Percentiles rank a stretch among this genome's conserved stretches.
phyloP scores from a whole-genome alignment of 306 rosid species.

The Sesbania bispinosa region DNA sequence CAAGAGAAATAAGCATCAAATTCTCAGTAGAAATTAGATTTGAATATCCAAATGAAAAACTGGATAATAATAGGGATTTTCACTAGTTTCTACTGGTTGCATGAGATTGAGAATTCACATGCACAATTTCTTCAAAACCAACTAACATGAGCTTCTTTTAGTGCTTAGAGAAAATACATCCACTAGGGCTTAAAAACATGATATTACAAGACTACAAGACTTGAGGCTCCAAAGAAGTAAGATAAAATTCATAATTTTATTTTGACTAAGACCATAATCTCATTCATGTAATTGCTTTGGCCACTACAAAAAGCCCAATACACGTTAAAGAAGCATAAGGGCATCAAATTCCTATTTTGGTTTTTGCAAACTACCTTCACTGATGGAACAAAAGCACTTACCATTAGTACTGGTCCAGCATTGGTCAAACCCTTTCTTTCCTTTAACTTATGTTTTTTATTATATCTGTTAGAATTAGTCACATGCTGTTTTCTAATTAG shows the following conservation, averaged over 20 bases:
- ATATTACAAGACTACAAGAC: background rate
- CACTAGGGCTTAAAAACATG: background rate
- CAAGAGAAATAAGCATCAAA: conserved; percentile 1
- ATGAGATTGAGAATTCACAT: background rate
- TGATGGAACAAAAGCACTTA: too few species aligned
- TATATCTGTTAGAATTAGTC: too few species aligned
- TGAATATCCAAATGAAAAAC: background rate
- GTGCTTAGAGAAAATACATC: background rate
- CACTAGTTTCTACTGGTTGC: background rate
- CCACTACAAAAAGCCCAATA: background rate
- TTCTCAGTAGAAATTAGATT: background rate
- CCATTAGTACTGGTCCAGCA: too few species aligned
- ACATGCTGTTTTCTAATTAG: too few species aligned
- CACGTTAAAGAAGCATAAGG: background rate
- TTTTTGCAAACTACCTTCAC: too few species aligned
- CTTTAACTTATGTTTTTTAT: too few species aligned
- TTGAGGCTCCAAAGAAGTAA: background rate
- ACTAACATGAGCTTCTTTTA: background rate
- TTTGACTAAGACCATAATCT: background rate
- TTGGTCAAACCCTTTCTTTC: too few species aligned
- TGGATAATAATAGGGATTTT: background rate
- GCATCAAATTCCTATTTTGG: background rate
- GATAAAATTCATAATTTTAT: background rate
- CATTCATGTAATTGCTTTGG: background rate
- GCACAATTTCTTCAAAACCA: background rate